phyloP scores from a whole-genome alignment of 352 stramenopile species.

The Globisporangium viniferum region DNA sequence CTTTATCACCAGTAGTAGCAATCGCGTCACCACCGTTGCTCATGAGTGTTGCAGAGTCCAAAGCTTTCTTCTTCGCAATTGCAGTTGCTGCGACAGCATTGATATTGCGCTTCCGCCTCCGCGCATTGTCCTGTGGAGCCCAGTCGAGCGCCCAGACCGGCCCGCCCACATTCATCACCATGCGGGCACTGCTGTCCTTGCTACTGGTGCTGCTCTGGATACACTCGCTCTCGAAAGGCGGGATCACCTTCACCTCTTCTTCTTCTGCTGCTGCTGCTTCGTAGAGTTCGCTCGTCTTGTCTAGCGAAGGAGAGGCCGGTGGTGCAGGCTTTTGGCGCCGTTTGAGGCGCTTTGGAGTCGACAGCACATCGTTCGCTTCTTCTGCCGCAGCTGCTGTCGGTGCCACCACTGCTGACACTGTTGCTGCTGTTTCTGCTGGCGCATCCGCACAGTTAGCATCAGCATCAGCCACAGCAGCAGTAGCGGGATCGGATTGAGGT shows the following conservation, averaged over 20 bases:
- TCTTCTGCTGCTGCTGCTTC: background rate
- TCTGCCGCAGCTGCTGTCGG: conserved; percentile 1
- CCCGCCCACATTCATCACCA: conserved; percentile 64
- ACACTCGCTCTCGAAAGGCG: conserved; percentile 44
- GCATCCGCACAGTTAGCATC: background rate
- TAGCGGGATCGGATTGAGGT: background rate
- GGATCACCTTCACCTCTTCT: conserved; percentile 27
- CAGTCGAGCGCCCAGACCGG: conserved; percentile 84
- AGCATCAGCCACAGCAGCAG: no score
- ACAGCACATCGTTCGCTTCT: background rate
- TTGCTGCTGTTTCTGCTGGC: background rate
- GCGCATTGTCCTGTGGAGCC: conserved; percentile 27
- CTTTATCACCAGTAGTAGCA: background rate
- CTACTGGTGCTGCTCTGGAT: conserved; percentile 14
- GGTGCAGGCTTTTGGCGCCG: conserved; percentile 23
- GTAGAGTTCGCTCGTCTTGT: background rate
- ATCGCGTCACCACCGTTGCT: background rate
- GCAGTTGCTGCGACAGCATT: background rate
- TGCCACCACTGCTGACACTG: background rate
- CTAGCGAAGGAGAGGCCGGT: background rate
- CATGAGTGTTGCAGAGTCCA: background rate
- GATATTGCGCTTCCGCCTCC: background rate
- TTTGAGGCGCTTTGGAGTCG: conserved; percentile 26
- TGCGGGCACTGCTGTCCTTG: conserved; percentile 19
- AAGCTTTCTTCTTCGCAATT: background rate